Base-by-base conservation (phyloP, 441 rosid species). In the Geranium incanum region DNA sequence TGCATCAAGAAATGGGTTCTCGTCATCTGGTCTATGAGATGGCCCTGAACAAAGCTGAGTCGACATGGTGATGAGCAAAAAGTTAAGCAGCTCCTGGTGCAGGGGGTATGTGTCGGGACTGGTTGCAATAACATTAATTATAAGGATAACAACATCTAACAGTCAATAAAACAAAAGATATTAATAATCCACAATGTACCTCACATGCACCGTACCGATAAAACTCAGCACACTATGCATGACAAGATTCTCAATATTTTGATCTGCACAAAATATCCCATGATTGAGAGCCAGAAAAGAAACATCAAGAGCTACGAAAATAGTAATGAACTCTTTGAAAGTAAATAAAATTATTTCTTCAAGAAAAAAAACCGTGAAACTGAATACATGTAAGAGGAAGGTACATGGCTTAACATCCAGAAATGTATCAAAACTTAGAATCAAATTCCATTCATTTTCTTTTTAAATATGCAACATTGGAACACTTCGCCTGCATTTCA, bases 51-150 rank as follows among this genome's bases (percentile, higher is more conserved):
- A 91, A 81, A 95, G 98, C 81, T 95, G 98, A 69, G 99, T 88
- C 68, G 98, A 88, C 99, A 95, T 89, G 0, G 91, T 86, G 70
- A 91, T 83, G 62, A 89, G 86, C 86, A 88, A 78, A 89, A 95
- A 95, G 78, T 86, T 87, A 66, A 95, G 89, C 86, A 92, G 81
- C 88, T 95, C 98, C 81, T 87, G 97, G 82, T 95, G 98, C 77
- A 91, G 82, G 73, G 82, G 76, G 77, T 86, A 87, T 62, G 93
- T 86, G 59, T 80, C 84, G 75, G 88, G 82, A 77, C 99, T 95
- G 74, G 86, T 76, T 81, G 69, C 82, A 74, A 83, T 82, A 84
- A 70, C 76, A 72, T 50, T 64, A 68, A 75, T 71, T 8, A 77
- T 80, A 72, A 81, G 78, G 75, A 70, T 73, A 76, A 69, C 18